Conservation (phyloP, 176 grass and related monocot genomes). For the Poa pratensis region DNA sequence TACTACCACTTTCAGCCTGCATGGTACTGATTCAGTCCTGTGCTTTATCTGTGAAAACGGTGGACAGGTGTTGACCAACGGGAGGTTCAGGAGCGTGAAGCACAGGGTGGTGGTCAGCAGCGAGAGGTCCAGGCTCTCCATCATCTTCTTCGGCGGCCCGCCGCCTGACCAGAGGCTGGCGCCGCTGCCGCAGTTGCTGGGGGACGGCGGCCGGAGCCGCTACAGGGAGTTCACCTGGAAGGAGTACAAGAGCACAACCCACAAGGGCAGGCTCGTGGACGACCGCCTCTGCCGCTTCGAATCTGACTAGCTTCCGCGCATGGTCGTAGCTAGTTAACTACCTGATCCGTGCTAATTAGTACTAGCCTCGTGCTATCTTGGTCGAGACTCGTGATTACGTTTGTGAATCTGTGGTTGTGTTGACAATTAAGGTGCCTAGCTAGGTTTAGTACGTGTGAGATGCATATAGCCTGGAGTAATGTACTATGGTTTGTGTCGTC, state of each 20-base stretch:
- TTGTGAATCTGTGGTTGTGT: too few relatives aligned
- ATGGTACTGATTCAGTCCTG: not conserved
- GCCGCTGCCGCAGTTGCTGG: slow-evolving; percentile 61
- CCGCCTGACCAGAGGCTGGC: slow-evolving; percentile 56
- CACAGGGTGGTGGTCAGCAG: slow-evolving; percentile 89
- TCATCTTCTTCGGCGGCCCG: slow-evolving; percentile 85
- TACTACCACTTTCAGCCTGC: not conserved
- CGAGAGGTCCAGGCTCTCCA: slow-evolving; percentile 65
- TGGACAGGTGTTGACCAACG: slow-evolving; percentile 87
- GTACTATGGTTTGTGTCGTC: too few relatives aligned
- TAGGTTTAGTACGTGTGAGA: too few relatives aligned
- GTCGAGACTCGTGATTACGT: too few relatives aligned
- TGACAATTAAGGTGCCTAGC: too few relatives aligned
- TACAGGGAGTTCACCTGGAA: slow-evolving; percentile 96
- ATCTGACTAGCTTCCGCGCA: not conserved
- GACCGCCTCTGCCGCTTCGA: slow-evolving; percentile 79
- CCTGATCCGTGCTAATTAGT: too few relatives aligned
- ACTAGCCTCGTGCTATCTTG: too few relatives aligned
- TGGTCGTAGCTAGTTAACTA: too few relatives aligned
- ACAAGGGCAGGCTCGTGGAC: slow-evolving; percentile 57
- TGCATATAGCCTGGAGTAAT: too few relatives aligned
- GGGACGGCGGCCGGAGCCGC: slow-evolving; percentile 61
- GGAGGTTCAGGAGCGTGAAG: slow-evolving; percentile 91
- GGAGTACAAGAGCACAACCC: slow-evolving; percentile 77
- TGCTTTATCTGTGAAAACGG: not conserved